Evolutionary conservation across 2,329 filamentous ascomycete genomes (phyloP).

Genomic region (Alternaria sp.): DNA sequence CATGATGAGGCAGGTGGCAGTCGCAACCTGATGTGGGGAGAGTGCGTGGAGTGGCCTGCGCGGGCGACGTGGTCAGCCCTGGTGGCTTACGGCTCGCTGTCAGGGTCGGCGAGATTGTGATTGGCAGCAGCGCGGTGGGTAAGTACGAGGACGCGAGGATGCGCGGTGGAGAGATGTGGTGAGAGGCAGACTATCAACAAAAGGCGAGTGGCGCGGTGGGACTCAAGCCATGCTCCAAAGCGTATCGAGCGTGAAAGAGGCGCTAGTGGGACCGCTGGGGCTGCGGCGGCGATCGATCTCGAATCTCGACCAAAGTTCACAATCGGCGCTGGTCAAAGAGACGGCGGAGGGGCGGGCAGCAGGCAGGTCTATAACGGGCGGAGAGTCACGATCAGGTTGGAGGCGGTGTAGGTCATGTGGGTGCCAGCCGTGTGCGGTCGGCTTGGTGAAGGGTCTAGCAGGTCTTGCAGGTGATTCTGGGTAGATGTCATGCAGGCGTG

Average conservation of each 20-base stretch:
- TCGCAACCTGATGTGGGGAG: conserved; percentile 3
- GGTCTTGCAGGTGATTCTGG: conserved; percentile 13
- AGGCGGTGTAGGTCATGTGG: conserved; percentile 29
- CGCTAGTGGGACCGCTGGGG: conserved; percentile 10
- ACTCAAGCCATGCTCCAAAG: not conserved
- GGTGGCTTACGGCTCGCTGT: conserved; percentile 2
- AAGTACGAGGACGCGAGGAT: not conserved
- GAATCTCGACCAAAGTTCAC: not conserved
- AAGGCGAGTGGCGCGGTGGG: conserved; percentile 1
- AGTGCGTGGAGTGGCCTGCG: conserved; percentile 15
- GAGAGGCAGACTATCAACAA: conserved; percentile 11
- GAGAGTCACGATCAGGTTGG: not conserved
- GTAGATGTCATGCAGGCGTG: conserved; percentile 21
- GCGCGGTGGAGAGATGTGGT: conserved; percentile 10
- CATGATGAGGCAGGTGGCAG: conserved; percentile 14
- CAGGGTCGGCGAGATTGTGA: conserved; percentile 16
- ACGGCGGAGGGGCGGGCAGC: not conserved
- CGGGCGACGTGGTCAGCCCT: conserved; percentile 22
- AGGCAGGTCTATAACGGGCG: not conserved
- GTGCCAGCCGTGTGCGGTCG: not conserved
- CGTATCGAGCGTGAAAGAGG: conserved; percentile 1
- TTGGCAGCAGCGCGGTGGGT: conserved; percentile 18
- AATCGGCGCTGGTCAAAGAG: not conserved
- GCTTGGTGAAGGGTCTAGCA: conserved; percentile 8
- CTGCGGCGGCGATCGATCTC: not conserved